Percentiles rank a stretch among this genome's conserved stretches.
Conservation (phyloP, 768 basidiomycete genomes). For the Kondoa malvinella region DNA sequence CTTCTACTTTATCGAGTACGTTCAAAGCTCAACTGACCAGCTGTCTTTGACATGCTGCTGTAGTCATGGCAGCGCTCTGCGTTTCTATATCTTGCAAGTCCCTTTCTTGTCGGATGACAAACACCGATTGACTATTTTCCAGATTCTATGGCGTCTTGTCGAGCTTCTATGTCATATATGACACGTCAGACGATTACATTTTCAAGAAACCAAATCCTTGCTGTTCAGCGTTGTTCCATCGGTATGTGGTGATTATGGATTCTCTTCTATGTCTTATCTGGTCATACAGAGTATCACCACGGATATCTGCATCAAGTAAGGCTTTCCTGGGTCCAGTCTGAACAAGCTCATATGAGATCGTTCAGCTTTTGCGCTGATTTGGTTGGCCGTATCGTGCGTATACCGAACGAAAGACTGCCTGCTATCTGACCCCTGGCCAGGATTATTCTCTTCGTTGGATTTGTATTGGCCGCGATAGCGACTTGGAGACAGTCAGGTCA, state of each 20-base stretch:
- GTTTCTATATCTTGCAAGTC: background rate
- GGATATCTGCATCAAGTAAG: background rate
- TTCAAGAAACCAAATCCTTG: background rate
- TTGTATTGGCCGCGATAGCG: background rate
- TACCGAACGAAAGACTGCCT: background rate
- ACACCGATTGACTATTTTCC: too few relatives aligned
- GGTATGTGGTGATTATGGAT: too few relatives aligned
- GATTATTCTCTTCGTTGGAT: background rate
- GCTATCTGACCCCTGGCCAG: background rate
- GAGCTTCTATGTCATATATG: background rate
- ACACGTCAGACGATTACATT: background rate
- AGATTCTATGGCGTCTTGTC: background rate
- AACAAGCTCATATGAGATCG: background rate
- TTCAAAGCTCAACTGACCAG: background rate
- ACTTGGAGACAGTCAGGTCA: background rate
- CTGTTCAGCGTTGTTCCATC: background rate
- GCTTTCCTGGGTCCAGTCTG: background rate
- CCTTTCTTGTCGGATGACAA: too few relatives aligned
- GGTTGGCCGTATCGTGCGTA: background rate
- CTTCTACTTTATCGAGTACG: background rate
- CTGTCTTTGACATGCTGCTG: background rate
- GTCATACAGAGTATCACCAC: background rate
- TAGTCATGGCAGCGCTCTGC: background rate
- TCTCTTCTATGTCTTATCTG: too few relatives aligned
- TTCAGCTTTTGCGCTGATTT: background rate